Conservation (phyloP, 371 early-diverging fungal species). For the Choanephora cucurbitarum region DNA sequence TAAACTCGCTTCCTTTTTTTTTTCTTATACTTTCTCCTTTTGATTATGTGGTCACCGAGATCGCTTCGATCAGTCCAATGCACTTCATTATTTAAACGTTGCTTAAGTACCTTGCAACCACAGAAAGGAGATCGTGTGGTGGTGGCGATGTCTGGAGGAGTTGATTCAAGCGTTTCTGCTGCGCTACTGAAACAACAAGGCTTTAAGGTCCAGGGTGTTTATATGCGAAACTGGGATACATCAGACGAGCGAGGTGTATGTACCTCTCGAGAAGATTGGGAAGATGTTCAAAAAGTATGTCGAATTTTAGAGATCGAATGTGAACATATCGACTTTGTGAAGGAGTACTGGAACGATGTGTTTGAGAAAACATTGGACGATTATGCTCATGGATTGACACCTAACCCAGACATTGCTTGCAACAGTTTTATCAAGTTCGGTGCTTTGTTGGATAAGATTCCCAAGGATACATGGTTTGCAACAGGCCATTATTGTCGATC, state of each 20-base stretch:
- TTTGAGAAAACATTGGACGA: slow-evolving; percentile 78
- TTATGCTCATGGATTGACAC: slow-evolving; percentile 77
- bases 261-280: slow-evolving; percentile 78
- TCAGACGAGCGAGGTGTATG: slow-evolving; percentile 82
- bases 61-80: background rate
- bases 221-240: slow-evolving; percentile 96
- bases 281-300: slow-evolving; percentile 81
- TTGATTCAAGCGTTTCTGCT: slow-evolving; percentile 82
- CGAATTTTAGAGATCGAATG: slow-evolving; percentile 67
- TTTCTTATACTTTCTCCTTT: slow-evolving; percentile 4
- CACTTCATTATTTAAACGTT: slow-evolving; percentile 9
- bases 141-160: slow-evolving; percentile 89
- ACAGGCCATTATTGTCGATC: slow-evolving; percentile 89
- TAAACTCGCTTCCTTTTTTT: background rate
- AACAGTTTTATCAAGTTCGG: slow-evolving; percentile 94
- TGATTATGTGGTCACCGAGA: background rate
- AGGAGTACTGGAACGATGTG: slow-evolving; percentile 91
- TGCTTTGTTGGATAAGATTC: slow-evolving; percentile 60
- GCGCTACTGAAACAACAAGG: slow-evolving; percentile 34
- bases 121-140: slow-evolving; percentile 47
- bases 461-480: slow-evolving; percentile 63
- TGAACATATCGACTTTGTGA: slow-evolving; percentile 73
- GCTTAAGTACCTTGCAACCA: slow-evolving; percentile 10
- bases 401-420: slow-evolving; percentile 93
- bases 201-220: slow-evolving; percentile 76